A percentile compares a stretch with the other conserved stretches of the same genome.
These are phyloP conservation scores for Alternaria brassicae DNA, from an alignment of 2,329 filamentous ascomycete genomes.

Conservation along the genomic window DNA sequence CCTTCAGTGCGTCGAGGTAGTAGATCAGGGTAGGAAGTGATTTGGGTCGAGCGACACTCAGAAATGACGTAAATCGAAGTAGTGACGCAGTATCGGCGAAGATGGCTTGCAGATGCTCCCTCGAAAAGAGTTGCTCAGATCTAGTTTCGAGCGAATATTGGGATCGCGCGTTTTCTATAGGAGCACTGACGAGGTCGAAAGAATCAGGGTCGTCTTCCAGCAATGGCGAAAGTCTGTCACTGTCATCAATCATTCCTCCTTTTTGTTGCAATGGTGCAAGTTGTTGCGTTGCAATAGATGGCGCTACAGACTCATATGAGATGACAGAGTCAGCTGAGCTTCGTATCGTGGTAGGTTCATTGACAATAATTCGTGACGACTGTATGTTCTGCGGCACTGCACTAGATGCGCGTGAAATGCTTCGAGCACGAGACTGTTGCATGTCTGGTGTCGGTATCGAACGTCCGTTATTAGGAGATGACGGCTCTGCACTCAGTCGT, in stretches of 20 bases:
- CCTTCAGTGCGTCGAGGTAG: slow-evolving; percentile 75
- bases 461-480: slow-evolving; percentile 20
- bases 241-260: slow-evolving; percentile 47
- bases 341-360: slow-evolving; percentile 32
- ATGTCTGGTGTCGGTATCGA: slow-evolving; percentile 28
- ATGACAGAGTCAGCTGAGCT: slow-evolving; percentile 48
- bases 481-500: slow-evolving; percentile 25
- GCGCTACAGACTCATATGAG: slow-evolving; percentile 45
- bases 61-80: slow-evolving; percentile 71
- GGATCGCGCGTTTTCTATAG: slow-evolving; percentile 34
- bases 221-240: slow-evolving; percentile 55
- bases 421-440: slow-evolving; percentile 19
- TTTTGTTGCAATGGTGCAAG: slow-evolving; percentile 56
- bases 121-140: slow-evolving; percentile 70
- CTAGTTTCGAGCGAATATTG: slow-evolving; percentile 67
- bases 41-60: slow-evolving; percentile 64
- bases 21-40: slow-evolving; percentile 73
- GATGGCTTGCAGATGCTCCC: slow-evolving; percentile 69
- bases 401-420: slow-evolving; percentile 22
- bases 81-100: slow-evolving; percentile 69
- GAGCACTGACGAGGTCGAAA: slow-evolving; percentile 61
- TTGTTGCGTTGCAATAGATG: slow-evolving; percentile 43
- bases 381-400: slow-evolving; percentile 13
- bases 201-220: slow-evolving; percentile 62
- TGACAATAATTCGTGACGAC: slow-evolving; percentile 24